Evolutionary conservation across 139 green algal species (phyloP).

Genomic region (Volvox reticuliferus): DNA sequence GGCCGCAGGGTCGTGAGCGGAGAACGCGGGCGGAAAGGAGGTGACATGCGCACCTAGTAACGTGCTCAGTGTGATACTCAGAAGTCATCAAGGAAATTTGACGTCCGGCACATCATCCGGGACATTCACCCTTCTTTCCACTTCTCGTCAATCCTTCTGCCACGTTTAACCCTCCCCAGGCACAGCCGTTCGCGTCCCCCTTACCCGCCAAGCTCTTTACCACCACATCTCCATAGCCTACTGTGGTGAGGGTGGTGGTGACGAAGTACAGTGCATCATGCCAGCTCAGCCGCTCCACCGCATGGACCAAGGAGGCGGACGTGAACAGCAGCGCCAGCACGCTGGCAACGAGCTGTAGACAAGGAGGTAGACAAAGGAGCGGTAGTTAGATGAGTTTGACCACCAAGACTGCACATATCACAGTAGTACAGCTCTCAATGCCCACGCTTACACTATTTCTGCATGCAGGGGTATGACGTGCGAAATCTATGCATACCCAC

Average conservation of each 20-base stretch:
- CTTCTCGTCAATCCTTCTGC: neutral
- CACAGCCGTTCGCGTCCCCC: neutral
- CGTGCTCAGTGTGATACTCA: too few relatives aligned
- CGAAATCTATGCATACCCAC: too few relatives aligned
- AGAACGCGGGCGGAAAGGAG: neutral
- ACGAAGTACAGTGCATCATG: slow-evolving; percentile 89
- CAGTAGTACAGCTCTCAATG: too few relatives aligned
- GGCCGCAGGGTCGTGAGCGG: neutral
- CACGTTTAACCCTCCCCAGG: neutral
- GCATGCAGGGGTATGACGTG: too few relatives aligned
- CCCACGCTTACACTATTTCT: too few relatives aligned
- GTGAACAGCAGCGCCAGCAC: slow-evolving; percentile 75
- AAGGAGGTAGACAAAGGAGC: neutral
- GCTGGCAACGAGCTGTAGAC: slow-evolving; percentile 70
- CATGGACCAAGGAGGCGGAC: slow-evolving; percentile 46
- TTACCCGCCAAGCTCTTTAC: slow-evolving; percentile 58
- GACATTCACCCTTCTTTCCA: neutral
- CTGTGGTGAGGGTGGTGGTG: slow-evolving; percentile 79
- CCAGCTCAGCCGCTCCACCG: slow-evolving; percentile 78
- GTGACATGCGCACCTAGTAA: too few relatives aligned
- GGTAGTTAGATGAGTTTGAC: too few relatives aligned
- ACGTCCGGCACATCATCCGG: neutral
- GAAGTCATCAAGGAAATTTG: too few relatives aligned
- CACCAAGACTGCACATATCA: too few relatives aligned
- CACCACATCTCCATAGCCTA: slow-evolving; percentile 85